Percentiles rank a stretch among this genome's conserved stretches.
phyloP scores from a whole-genome alignment of 495 filamentous ascomycete species.

The Xylaria venustula region DNA sequence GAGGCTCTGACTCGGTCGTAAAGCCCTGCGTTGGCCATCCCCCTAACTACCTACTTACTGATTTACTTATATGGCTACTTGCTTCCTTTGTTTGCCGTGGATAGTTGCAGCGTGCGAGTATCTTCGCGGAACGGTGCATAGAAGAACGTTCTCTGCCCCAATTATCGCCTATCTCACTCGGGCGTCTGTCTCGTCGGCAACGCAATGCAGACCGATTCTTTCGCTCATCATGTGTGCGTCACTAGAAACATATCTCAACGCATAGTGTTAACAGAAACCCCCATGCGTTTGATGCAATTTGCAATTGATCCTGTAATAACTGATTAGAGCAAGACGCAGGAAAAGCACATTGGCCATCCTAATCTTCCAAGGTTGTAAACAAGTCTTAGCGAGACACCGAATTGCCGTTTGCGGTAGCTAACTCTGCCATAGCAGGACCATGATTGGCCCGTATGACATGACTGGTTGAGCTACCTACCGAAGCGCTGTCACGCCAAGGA shows the following conservation, averaged over 20 bases:
- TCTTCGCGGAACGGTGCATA: constrained; percentile 7
- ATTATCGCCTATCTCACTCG: too few relatives aligned
- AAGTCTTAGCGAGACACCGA: too few relatives aligned
- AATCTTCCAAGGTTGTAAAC: too few relatives aligned
- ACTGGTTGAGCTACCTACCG: not conserved
- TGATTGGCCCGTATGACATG: too few relatives aligned
- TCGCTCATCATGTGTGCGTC: too few relatives aligned
- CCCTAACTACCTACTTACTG: too few relatives aligned
- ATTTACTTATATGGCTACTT: constrained; percentile 22
- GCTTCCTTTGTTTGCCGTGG: constrained; percentile 21
- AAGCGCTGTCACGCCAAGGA: not conserved
- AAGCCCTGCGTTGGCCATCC: not conserved
- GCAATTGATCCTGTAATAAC: too few relatives aligned
- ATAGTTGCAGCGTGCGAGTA: constrained; percentile 20
- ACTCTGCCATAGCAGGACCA: not conserved
- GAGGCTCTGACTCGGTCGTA: constrained; percentile 7
- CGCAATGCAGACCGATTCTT: not conserved
- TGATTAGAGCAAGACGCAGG: too few relatives aligned
- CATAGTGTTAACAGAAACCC: too few relatives aligned
- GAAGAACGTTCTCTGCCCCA: not conserved
- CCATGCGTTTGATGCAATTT: too few relatives aligned
- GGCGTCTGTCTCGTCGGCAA: not conserved
- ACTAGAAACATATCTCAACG: too few relatives aligned
- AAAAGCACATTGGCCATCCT: too few relatives aligned
- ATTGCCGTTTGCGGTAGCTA: constrained; percentile 28